Conservation (phyloP, 257 asterid species). For the Nicotiana undulata region DNA sequence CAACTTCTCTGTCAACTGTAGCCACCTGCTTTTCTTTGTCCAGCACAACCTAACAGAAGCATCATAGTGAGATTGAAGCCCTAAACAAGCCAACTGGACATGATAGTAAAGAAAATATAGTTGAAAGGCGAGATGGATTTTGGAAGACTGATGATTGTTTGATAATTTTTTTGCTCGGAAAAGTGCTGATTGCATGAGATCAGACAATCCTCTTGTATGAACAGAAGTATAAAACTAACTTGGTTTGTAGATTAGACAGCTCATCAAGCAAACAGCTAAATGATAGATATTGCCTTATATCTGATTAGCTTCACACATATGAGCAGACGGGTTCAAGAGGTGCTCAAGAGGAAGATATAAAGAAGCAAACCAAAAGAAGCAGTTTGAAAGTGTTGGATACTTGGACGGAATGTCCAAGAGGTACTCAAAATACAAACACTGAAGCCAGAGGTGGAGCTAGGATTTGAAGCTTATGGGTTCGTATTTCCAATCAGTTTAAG, state of each 20-base stretch:
- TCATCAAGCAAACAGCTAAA: background rate
- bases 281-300: background rate
- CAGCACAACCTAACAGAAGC: slow-evolving; percentile 52
- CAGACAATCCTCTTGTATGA: background rate
- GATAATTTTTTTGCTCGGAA: background rate
- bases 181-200: background rate
- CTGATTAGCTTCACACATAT: background rate
- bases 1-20: slow-evolving; percentile 92
- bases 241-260: background rate
- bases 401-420: background rate
- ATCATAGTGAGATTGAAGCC: slow-evolving; percentile 1
- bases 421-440: background rate
- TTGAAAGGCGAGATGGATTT: background rate
- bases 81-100: background rate
- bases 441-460: background rate
- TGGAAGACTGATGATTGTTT: background rate
- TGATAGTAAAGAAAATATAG: background rate
- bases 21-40: slow-evolving; percentile 61
- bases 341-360: background rate
- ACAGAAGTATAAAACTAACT: background rate
- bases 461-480: no score
- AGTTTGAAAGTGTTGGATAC: background rate
- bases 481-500: no score
- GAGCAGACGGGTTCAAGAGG: background rate
- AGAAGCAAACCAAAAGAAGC: background rate